Conservation (phyloP, 345 rosid genomes). For the Odontarrhena argentea region DNA sequence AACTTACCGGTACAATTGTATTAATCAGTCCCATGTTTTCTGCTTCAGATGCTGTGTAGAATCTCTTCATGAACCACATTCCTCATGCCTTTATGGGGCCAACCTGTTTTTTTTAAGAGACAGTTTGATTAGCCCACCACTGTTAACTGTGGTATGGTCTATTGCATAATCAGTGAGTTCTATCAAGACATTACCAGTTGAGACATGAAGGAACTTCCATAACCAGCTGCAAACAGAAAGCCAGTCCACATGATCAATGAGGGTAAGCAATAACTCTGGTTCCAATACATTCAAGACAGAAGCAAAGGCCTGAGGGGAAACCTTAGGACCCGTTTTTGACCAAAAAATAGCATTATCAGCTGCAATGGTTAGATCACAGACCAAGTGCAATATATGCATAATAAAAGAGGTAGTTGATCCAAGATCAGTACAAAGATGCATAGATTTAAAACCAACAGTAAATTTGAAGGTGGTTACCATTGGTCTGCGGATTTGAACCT, state of each 20-base stretch:
- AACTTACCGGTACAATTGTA: conserved; percentile 68
- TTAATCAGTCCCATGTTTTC: conserved; percentile 95
- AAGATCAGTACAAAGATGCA: conserved; percentile 15
- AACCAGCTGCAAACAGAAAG: conserved; percentile 61
- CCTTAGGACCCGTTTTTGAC: conserved; percentile 97
- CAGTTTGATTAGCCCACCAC: conserved; percentile 12
- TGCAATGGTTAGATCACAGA: conserved; percentile 69
- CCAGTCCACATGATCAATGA: background rate
- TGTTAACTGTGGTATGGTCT: background rate
- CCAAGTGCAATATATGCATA: background rate
- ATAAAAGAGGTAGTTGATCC: background rate
- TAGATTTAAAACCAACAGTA: conserved; percentile 1
- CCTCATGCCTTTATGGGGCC: conserved; percentile 96
- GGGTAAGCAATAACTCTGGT: background rate
- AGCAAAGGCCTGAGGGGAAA: conserved; percentile 33
- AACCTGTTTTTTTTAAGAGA: conserved; percentile 56
- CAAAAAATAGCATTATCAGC: conserved; percentile 88
- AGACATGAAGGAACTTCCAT: conserved; percentile 95
- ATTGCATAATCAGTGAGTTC: background rate
- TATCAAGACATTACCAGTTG: conserved; percentile 61
- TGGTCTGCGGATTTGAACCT: conserved; percentile 89
- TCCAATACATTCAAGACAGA: background rate
- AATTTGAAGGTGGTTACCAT: conserved; percentile 55
- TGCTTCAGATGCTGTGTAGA: conserved; percentile 87
- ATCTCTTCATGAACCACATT: conserved; percentile 91